Percentiles rank a stretch among this genome's conserved stretches.
These are phyloP conservation scores for Sporothrix globosa DNA, from an alignment of 2,329 filamentous ascomycete species.

Conservation along the genomic window DNA sequence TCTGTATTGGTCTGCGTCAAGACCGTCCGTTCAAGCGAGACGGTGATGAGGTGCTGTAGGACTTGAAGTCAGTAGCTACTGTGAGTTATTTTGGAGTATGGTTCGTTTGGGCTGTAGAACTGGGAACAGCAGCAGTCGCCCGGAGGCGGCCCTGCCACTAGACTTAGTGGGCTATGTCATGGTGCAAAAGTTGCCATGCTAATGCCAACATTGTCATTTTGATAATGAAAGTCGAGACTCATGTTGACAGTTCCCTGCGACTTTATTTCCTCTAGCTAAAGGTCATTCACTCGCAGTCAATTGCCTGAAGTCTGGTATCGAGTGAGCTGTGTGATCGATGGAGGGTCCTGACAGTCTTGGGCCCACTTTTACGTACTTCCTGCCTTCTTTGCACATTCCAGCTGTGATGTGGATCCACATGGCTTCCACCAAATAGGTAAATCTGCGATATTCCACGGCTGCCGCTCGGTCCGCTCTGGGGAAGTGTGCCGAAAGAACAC, in stretches of 20 bases:
- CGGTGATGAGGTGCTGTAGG: neutral
- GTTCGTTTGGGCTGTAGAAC: neutral
- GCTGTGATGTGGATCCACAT: conserved; percentile 6
- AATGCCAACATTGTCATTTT: neutral
- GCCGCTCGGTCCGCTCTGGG: conserved; percentile 12
- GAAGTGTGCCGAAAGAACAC: conserved; percentile 8
- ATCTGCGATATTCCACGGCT: conserved; percentile 20
- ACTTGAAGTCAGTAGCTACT: neutral
- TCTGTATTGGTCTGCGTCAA: neutral
- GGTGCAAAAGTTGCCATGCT: neutral
- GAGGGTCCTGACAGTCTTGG: too few relatives aligned
- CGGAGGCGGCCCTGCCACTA: conserved; percentile 9
- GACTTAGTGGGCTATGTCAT: neutral
- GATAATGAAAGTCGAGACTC: neutral
- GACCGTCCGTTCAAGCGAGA: conserved; percentile 21
- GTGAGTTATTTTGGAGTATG: too few relatives aligned
- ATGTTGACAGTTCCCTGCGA: neutral
- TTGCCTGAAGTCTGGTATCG: neutral
- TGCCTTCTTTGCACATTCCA: neutral
- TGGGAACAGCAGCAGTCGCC: conserved; percentile 15
- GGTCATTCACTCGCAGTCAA: neutral
- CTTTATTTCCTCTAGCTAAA: neutral
- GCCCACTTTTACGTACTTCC: conserved; percentile 13
- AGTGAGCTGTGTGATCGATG: too few relatives aligned
- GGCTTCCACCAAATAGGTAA: neutral